Evolutionary conservation across 257 asterid species (phyloP).

Genomic region (Anisodus tanguticus): DNA sequence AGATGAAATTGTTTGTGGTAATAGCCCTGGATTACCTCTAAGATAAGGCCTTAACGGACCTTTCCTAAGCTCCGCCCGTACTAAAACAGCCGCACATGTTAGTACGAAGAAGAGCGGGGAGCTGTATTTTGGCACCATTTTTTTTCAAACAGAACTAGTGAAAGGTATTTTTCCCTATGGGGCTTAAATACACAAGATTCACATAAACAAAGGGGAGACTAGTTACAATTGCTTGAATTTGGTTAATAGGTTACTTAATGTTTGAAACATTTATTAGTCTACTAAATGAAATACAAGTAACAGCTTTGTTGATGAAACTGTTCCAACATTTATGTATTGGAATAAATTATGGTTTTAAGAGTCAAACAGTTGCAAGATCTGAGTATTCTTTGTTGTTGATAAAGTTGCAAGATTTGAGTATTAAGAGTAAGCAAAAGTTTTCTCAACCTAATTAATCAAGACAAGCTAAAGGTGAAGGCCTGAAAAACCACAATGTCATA

Average conservation of each 20-base stretch:
- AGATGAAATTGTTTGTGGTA: background rate
- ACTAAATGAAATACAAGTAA: background rate
- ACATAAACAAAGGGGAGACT: background rate
- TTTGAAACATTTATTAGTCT: slow-evolving; percentile 6
- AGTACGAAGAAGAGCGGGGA: background rate
- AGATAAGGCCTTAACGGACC: slow-evolving; percentile 26
- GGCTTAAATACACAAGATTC: slow-evolving; percentile 15
- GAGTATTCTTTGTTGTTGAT: background rate
- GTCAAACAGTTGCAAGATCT: background rate
- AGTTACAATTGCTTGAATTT: slow-evolving; percentile 18
- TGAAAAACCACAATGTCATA: background rate
- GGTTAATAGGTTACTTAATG: background rate
- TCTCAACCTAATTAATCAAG: background rate
- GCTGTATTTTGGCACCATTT: background rate
- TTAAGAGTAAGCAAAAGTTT: background rate
- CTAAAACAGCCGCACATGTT: background rate
- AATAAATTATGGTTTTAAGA: background rate
- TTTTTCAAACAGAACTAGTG: background rate
- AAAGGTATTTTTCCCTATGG: background rate
- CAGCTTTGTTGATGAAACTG: background rate
- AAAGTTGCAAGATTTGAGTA: background rate
- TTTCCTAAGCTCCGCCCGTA: slow-evolving; percentile 8
- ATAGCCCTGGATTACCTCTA: slow-evolving; percentile 27
- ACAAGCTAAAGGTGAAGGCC: background rate
- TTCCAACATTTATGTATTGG: background rate